A percentile compares a stretch with the other conserved stretches of the same genome.
phyloP scores from a whole-genome alignment of 2,329 filamentous ascomycete genomes.

The Bipolaris cookei region DNA sequence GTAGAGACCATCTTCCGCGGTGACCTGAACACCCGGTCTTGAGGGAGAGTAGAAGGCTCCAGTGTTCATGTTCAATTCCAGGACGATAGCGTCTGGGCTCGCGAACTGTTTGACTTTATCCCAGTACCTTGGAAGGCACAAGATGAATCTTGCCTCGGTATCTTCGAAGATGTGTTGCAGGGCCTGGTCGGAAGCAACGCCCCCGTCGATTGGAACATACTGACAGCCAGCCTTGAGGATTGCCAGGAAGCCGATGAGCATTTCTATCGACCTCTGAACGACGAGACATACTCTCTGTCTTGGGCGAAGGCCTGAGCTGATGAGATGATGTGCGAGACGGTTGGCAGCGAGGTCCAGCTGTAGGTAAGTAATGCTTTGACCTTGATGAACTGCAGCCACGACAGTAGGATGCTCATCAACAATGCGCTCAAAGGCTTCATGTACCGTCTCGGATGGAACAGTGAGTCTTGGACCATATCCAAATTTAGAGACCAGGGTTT shows the following conservation, averaged over 20 bases:
- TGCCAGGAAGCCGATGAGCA: conserved; percentile 64
- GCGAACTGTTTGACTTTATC: conserved; percentile 32
- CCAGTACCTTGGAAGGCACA: conserved; percentile 54
- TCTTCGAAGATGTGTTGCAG: conserved; percentile 59
- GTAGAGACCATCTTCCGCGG: conserved; percentile 39
- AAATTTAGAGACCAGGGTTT: conserved; percentile 4
- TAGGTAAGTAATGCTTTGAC: conserved; percentile 35
- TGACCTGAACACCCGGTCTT: conserved; percentile 26
- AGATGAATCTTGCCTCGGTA: conserved; percentile 53
- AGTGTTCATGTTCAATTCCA: conserved; percentile 23
- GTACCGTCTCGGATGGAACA: conserved; percentile 1
- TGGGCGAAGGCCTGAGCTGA: conserved; percentile 34
- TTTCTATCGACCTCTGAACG: conserved; percentile 62
- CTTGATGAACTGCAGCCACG: conserved; percentile 7
- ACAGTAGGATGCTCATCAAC: conserved; percentile 5
- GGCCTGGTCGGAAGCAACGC: conserved; percentile 43
- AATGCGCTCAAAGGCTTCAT: conserved; percentile 13
- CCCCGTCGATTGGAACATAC: conserved; percentile 66
- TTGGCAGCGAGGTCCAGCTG: conserved; percentile 42
- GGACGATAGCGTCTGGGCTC: conserved; percentile 18
- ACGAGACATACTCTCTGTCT: conserved; percentile 61
- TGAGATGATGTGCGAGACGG: conserved; percentile 41
- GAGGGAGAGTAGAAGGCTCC: conserved; percentile 23
- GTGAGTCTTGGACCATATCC: conserved; percentile 6
- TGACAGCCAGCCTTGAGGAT: conserved; percentile 64